phyloP scores from a whole-genome alignment of 176 grass and related monocot species.

The Leersia perrieri region DNA sequence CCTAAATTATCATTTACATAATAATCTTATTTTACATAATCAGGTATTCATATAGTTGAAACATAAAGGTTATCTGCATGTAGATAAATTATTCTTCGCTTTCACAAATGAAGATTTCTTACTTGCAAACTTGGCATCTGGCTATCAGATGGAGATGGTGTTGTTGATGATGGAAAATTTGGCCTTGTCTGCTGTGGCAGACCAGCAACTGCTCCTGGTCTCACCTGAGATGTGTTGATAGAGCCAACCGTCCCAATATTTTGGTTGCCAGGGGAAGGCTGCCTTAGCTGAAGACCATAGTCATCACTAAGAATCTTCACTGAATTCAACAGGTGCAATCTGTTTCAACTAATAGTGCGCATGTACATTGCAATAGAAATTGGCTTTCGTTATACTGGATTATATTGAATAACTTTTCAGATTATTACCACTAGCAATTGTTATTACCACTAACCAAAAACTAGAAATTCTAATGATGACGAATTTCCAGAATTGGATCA shows the following conservation, averaged over 20 bases:
- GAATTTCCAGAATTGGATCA: not conserved
- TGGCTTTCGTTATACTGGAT: not conserved
- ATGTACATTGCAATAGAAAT: not conserved
- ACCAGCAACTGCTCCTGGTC: conserved; percentile 45
- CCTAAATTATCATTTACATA: not conserved
- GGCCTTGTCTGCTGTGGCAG: conserved; percentile 55
- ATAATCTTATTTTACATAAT: not conserved
- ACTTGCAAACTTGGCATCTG: conserved; percentile 68
- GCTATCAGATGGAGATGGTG: conserved; percentile 58
- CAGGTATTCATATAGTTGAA: conserved; percentile 18
- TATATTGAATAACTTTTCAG: not conserved
- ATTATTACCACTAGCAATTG: not conserved
- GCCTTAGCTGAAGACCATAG: conserved; percentile 64
- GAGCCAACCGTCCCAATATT: conserved; percentile 81
- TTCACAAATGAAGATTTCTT: conserved; percentile 30
- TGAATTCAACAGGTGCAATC: conserved; percentile 15
- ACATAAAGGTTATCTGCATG: conserved; percentile 5
- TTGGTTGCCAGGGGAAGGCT: conserved; percentile 70
- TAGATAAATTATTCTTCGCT: conserved; percentile 1
- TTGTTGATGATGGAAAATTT: conserved; percentile 47
- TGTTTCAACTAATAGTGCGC: not conserved
- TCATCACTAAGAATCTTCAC: conserved; percentile 8
- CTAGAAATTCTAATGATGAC: not conserved
- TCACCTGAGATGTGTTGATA: conserved; percentile 60
- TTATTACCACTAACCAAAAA: not conserved